Evolutionary conservation across 2,329 filamentous ascomycete species (phyloP), one percentile per base, ranked within the genome.

Genomic region (Geosmithia putterillii): DNA sequence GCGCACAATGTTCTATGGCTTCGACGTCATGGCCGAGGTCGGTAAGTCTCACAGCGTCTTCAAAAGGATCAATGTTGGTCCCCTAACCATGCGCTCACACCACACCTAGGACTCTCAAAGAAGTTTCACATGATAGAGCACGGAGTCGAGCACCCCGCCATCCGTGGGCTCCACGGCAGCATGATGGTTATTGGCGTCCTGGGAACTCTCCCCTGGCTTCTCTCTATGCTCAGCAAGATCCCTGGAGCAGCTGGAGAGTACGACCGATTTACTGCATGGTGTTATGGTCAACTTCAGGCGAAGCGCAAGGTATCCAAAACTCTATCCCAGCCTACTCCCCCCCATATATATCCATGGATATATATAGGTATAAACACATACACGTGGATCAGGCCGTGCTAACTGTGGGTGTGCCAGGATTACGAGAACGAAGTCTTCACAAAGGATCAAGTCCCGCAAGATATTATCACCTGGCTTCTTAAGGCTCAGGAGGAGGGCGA

Each of bases 1-100:
- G 10, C 60, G 57, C 55, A 58, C 60, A 45, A 58, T 56, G 43
- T 61, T 59, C 18, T 64, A 57, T 34, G 56, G 55, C 19, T 63
- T 64, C 38, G 62, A 64, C 40, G 55, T 63, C 5, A 65, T 65
- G 60, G 62, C 60, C 4, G 58, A 65, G 42, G 50, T 66, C 21
- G 43, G 42, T 36, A 34, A 44, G 42, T 23, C 28, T 14, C n/a
- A n/a, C 20, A 3, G 17, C 7, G 6, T 21, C 15, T 18, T 7
- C 38, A 40, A 40, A 8, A 15, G 20, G 12, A 36, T 42, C 23
- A n/a, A n/a, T n/a, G n/a, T n/a, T n/a, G n/a, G n/a, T n/a, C n/a
- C n/a, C n/a, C n/a, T n/a, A n/a, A n/a, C n/a, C n/a, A n/a, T 41
- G 4, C 22, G 19, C 17, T 23, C 4, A 23, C 28, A 3, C n/a